Conservation (phyloP, 192 early-diverging fungal species). For the Coemansia sp. region DNA sequence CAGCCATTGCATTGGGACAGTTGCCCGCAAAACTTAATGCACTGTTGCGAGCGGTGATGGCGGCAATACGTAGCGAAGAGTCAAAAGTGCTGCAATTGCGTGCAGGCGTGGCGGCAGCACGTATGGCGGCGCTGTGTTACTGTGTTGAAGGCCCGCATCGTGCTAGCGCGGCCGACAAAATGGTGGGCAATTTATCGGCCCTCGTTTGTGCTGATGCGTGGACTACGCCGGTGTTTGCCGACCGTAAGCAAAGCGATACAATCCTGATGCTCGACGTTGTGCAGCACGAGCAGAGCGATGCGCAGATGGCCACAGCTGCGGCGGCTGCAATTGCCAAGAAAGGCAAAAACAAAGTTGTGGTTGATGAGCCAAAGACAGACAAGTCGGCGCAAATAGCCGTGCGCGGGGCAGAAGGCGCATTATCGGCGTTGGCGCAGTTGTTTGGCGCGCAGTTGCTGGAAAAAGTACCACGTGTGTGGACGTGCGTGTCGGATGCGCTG, state of each 20-base stretch:
- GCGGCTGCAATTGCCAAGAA: slow-evolving; percentile 26
- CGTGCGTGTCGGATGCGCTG: slow-evolving; percentile 36
- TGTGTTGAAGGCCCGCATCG: slow-evolving; percentile 2
- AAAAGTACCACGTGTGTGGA: slow-evolving; percentile 47
- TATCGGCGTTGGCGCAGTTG: slow-evolving; percentile 30
- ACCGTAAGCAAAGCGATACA: slow-evolving; percentile 33
- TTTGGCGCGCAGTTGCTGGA: slow-evolving; percentile 36
- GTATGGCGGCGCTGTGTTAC: slow-evolving; percentile 42
- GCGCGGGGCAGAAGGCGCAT: slow-evolving; percentile 61
- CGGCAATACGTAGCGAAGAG: slow-evolving; percentile 69
- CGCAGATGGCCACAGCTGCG: slow-evolving; percentile 41
- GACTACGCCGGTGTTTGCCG: slow-evolving; percentile 63
- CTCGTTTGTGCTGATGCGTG: slow-evolving; percentile 83
- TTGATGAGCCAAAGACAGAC: not conserved
- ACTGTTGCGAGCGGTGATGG: slow-evolving; percentile 85
- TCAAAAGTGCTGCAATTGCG: slow-evolving; percentile 59
- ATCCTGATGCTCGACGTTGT: slow-evolving; percentile 49
- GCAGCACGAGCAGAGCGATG: slow-evolving; percentile 39
- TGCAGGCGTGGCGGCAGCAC: slow-evolving; percentile 56
- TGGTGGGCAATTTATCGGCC: slow-evolving; percentile 82
- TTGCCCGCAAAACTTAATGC: slow-evolving; percentile 83
- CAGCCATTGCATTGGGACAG: slow-evolving; percentile 72
- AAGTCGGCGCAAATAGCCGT: slow-evolving; percentile 57
- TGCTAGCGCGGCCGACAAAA: slow-evolving; percentile 72
- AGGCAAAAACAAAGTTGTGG: not conserved